A percentile compares a stretch with the other conserved stretches of the same genome.
These are phyloP conservation scores for Pseudoturritis turrita DNA, from an alignment of 345 rosid species.

Conservation along the genomic window DNA sequence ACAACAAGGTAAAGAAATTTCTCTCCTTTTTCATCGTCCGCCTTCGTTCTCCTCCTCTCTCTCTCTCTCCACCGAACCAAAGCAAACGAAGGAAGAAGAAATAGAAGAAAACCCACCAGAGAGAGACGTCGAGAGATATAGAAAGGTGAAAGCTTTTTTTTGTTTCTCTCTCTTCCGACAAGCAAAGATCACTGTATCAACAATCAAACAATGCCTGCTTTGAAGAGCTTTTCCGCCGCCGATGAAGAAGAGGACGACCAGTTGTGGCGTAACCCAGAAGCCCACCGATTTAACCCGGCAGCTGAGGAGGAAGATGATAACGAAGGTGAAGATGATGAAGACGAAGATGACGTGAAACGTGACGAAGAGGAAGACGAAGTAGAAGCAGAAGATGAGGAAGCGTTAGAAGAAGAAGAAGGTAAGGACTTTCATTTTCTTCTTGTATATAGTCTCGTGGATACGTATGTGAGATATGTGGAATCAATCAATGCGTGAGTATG, in stretches of 20 bases:
- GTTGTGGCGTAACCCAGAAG: constrained; percentile 25
- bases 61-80: constrained; percentile 9
- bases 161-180: not conserved
- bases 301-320: constrained; percentile 13
- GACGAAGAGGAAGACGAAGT: constrained; percentile 30
- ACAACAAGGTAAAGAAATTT: constrained; percentile 21
- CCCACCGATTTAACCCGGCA: not conserved
- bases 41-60: constrained; percentile 1
- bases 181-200: constrained; percentile 19
- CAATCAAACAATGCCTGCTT: constrained; percentile 68
- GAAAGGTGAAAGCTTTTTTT: constrained; percentile 14
- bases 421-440: not conserved
- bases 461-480: not conserved
- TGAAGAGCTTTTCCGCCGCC: constrained; percentile 49
- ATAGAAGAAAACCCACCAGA: not conserved
- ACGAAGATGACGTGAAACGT: constrained; percentile 28
- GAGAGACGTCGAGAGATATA: not conserved
- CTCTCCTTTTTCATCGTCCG: constrained; percentile 22
- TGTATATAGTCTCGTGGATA: not conserved
- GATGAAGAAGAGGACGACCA: constrained; percentile 33
- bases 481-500: constrained; percentile 21
- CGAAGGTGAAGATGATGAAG: not conserved
- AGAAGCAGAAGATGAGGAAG: constrained; percentile 21
- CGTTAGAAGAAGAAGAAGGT: constrained; percentile 30
- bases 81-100: not conserved